These are phyloP conservation scores for Debaryomycetaceae sp. DNA, from an alignment of 1,139 yeast genomes.

Conservation along the genomic window DNA sequence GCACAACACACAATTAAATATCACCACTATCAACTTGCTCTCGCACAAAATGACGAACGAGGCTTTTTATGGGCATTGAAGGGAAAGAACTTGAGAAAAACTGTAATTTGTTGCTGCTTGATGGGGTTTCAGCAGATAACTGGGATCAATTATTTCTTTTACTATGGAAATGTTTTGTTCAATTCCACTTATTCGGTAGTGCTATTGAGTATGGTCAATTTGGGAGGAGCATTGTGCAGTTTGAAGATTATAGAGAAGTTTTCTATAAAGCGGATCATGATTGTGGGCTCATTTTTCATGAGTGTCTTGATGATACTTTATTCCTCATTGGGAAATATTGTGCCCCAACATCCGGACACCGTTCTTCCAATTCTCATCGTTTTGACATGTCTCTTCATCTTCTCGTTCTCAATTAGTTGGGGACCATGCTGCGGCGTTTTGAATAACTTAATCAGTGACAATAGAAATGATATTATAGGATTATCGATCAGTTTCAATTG, in stretches of 20 bases:
- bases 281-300: constrained; percentile 13
- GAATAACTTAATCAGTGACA: constrained; percentile 19
- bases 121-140: constrained; percentile 33
- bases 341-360: background rate
- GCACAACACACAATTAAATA: constrained; percentile 1
- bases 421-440: constrained; percentile 31
- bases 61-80: background rate
- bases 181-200: constrained; percentile 8
- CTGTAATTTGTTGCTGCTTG: constrained; percentile 14
- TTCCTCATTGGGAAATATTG: constrained; percentile 10
- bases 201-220: constrained; percentile 13
- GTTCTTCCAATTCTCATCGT: constrained; percentile 2
- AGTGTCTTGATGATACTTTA: constrained; percentile 11
- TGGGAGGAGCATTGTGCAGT: constrained; percentile 14
- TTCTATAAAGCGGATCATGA: constrained; percentile 6
- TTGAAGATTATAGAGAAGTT: constrained; percentile 9
- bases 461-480: constrained; percentile 18
- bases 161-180: constrained; percentile 24
- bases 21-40: background rate
- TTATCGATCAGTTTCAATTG: constrained; percentile 22
- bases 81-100: background rate
- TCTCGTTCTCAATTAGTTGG: constrained; percentile 29
- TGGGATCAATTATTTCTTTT: constrained; percentile 34
- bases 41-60: background rate
- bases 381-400: constrained; percentile 15